Percentiles rank a stretch among this genome's conserved stretches.
phyloP scores from a whole-genome alignment of 805 yeast species.

The Debaryomyces hansenii region DNA sequence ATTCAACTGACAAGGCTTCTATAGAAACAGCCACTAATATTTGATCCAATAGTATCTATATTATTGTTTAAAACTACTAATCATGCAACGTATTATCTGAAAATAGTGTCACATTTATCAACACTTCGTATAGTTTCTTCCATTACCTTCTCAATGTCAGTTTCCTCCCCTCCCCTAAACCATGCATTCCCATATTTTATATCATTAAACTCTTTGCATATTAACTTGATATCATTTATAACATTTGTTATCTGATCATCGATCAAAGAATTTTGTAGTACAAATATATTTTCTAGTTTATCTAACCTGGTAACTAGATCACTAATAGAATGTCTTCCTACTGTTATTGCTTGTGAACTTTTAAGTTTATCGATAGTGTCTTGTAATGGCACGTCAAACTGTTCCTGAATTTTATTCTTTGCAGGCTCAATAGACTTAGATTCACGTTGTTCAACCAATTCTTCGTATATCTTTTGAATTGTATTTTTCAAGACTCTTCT shows the following conservation, averaged over 20 bases:
- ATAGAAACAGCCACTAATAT: background rate
- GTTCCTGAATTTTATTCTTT: slow-evolving; percentile 10
- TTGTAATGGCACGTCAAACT: slow-evolving; percentile 25
- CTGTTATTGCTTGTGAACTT: background rate
- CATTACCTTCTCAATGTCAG: slow-evolving; percentile 14
- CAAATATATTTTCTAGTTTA: slow-evolving; percentile 24
- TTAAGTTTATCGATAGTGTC: slow-evolving; percentile 4
- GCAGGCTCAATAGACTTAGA: slow-evolving; percentile 1
- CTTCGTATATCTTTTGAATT: slow-evolving; percentile 11
- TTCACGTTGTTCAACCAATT: slow-evolving; percentile 11
- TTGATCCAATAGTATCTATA: background rate
- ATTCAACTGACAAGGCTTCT: too few relatives aligned
- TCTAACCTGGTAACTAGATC: slow-evolving; percentile 19
- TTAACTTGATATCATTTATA: slow-evolving; percentile 12
- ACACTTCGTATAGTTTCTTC: slow-evolving; percentile 14
- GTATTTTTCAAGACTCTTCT: slow-evolving; percentile 3
- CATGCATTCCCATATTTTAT: slow-evolving; percentile 21
- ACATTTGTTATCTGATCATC: slow-evolving; percentile 14
- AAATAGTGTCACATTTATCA: slow-evolving; percentile 8
- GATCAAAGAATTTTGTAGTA: slow-evolving; percentile 16
- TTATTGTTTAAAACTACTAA: too few relatives aligned
- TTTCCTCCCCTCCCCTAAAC: slow-evolving; percentile 14
- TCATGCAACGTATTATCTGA: background rate
- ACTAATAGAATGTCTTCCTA: slow-evolving; percentile 9
- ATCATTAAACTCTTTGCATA: slow-evolving; percentile 26